Conservation (phyloP, 2,329 filamentous ascomycete species). For the Periconia sp. region DNA sequence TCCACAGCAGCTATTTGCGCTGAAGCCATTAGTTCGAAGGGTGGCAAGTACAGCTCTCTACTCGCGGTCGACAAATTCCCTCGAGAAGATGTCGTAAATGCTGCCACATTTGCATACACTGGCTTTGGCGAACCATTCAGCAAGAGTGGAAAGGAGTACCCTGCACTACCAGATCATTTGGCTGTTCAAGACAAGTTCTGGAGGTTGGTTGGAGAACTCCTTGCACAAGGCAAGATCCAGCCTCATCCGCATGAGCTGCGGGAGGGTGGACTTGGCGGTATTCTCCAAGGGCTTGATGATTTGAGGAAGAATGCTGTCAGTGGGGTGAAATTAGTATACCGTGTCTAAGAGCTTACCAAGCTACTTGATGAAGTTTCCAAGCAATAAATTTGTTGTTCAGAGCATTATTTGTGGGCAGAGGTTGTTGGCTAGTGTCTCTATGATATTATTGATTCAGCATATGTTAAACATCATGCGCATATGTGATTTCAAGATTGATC, state of each 20-base stretch:
- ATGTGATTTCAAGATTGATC: no score
- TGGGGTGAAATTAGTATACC: slow-evolving; percentile 39
- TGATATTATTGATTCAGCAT: no score
- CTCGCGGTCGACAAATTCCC: slow-evolving; percentile 35
- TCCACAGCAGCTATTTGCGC: slow-evolving; percentile 20
- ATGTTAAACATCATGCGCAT: no score
- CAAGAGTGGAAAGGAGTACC: slow-evolving; percentile 12
- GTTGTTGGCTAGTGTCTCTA: no score
- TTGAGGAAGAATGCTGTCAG: slow-evolving; percentile 36
- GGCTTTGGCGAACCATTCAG: slow-evolving; percentile 43
- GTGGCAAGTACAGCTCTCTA: slow-evolving; percentile 22
- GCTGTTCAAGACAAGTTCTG: slow-evolving; percentile 33
- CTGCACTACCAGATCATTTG: slow-evolving; percentile 29
- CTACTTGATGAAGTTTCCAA: no score
- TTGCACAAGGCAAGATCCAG: slow-evolving; percentile 35
- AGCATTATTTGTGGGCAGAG: no score
- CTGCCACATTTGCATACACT: slow-evolving; percentile 47
- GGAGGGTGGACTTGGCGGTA: slow-evolving; percentile 27
- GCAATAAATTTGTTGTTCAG: no score
- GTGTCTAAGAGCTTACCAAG: background rate
- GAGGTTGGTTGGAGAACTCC: slow-evolving; percentile 21
- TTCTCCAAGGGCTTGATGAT: slow-evolving; percentile 35
- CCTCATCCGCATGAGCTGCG: slow-evolving; percentile 33
- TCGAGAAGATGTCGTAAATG: slow-evolving; percentile 48
- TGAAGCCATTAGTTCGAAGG: slow-evolving; percentile 25